These are phyloP conservation scores for Nidula microcarpa DNA, from an alignment of 768 basidiomycete genomes.

Conservation along the genomic window DNA sequence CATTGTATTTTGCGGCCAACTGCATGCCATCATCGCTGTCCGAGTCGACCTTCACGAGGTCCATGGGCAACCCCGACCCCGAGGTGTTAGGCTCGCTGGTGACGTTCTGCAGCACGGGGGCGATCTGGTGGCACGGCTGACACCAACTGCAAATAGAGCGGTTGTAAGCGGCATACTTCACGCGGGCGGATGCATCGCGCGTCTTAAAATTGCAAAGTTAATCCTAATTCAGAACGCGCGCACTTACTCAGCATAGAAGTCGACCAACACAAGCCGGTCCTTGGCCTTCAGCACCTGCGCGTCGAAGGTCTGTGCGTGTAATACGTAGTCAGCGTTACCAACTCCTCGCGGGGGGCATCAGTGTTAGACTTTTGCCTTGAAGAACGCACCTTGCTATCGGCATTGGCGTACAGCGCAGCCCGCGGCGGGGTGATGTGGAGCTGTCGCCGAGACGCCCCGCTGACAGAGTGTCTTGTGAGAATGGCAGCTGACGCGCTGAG, in stretches of 20 bases:
- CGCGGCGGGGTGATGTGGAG: conserved; percentile 42
- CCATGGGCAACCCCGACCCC: conserved; percentile 54
- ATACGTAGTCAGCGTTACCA: conserved; percentile 9
- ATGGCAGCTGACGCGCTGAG: too few relatives aligned
- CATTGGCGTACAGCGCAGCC: conserved; percentile 40
- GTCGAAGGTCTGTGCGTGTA: conserved; percentile 29
- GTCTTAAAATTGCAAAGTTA: not conserved
- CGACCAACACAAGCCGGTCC: conserved; percentile 62
- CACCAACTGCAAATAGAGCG: conserved; percentile 59
- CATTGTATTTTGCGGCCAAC: conserved; percentile 52
- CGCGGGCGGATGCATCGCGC: too few relatives aligned
- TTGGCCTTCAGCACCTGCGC: conserved; percentile 32
- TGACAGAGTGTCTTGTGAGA: too few relatives aligned
- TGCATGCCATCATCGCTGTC: conserved; percentile 49
- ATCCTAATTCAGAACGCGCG: not conserved
- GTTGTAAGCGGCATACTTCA: not conserved
- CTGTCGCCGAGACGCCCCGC: too few relatives aligned
- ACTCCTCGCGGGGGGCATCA: too few relatives aligned
- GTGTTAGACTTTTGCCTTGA: too few relatives aligned
- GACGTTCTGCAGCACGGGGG: conserved; percentile 65
- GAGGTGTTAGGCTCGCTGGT: conserved; percentile 42
- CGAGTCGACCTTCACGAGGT: conserved; percentile 71
- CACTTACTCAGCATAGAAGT: conserved; percentile 78
- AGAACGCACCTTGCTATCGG: too few relatives aligned
- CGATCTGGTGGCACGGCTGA: conserved; percentile 67